These are phyloP conservation scores for Alternaria incomplexa DNA, from an alignment of 2,329 filamentous ascomycete species.

Conservation along the genomic window DNA sequence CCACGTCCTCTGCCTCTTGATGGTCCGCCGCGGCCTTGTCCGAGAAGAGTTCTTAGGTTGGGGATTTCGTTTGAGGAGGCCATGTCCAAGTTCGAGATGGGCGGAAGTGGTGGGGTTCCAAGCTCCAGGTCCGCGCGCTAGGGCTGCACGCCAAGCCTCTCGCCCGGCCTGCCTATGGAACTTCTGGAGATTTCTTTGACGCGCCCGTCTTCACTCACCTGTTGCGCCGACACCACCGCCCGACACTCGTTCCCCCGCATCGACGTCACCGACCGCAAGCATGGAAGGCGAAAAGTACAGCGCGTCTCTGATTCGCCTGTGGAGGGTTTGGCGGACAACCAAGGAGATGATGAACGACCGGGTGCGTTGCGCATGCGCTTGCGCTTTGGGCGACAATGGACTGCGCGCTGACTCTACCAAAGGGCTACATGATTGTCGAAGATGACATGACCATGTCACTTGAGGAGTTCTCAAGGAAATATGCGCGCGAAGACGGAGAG, in stretches of 20 bases:
- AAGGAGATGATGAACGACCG: slow-evolving; percentile 94
- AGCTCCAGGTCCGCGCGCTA: slow-evolving; percentile 15
- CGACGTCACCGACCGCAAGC: slow-evolving; percentile 12
- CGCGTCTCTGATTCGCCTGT: slow-evolving; percentile 66
- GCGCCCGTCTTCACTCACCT: slow-evolving; percentile 18
- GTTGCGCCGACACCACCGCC: slow-evolving; percentile 13
- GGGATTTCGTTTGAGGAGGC: slow-evolving; percentile 73
- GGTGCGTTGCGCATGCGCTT: slow-evolving; percentile 61
- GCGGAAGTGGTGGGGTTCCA: slow-evolving; percentile 36
- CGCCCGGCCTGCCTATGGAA: slow-evolving; percentile 25
- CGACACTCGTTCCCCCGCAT: slow-evolving; percentile 11
- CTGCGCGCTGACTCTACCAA: slow-evolving; percentile 26
- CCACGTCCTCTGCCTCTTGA: slow-evolving; percentile 57
- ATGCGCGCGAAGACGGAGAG: slow-evolving; percentile 73
- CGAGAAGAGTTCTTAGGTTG: slow-evolving; percentile 71
- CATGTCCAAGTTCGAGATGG: slow-evolving; percentile 57
- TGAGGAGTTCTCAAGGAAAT: slow-evolving; percentile 77
- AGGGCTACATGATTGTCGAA: slow-evolving; percentile 94
- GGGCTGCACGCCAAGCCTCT: slow-evolving; percentile 18
- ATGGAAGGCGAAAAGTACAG: slow-evolving; percentile 40
- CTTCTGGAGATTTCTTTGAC: slow-evolving; percentile 43
- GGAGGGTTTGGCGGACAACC: slow-evolving; percentile 91
- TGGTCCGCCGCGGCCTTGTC: slow-evolving; percentile 54
- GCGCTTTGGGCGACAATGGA: not conserved
- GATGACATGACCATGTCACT: slow-evolving; percentile 87